A percentile compares a stretch with the other conserved stretches of the same genome.
These are phyloP conservation scores for Funneliformis mosseae DNA, from an alignment of 192 early-diverging fungal genomes.

Conservation along the genomic window DNA sequence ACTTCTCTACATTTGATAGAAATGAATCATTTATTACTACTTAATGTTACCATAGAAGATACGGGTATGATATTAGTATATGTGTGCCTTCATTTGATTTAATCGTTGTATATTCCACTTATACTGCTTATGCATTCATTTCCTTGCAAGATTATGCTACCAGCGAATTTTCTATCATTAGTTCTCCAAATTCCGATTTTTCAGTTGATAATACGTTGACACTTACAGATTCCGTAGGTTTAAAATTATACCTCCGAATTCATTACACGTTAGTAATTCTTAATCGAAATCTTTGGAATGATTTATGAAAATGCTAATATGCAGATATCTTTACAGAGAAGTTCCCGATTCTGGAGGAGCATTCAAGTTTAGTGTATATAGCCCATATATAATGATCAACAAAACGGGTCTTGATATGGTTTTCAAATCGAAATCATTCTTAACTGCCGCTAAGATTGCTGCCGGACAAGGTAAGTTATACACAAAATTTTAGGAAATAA, in stretches of 20 bases:
- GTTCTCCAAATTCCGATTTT: conserved; percentile 79
- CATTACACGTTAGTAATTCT: conserved; percentile 50
- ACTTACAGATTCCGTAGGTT: conserved; percentile 66
- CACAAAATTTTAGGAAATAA: background rate
- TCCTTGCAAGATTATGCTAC: conserved; percentile 53
- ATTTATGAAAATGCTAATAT: background rate
- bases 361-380: conserved; percentile 86
- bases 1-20: conserved; percentile 83
- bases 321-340: conserved; percentile 43
- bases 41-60: conserved; percentile 76
- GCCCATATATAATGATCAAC: conserved; percentile 93
- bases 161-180: conserved; percentile 87
- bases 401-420: conserved; percentile 80
- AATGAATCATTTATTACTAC: conserved; percentile 75
- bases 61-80: conserved; percentile 45
- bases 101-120: background rate
- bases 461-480: conserved; percentile 61
- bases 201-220: conserved; percentile 73
- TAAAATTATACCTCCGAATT: conserved; percentile 65
- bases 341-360: conserved; percentile 69
- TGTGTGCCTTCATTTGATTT: background rate
- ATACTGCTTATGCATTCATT: conserved; percentile 27
- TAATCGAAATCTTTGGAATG: background rate
- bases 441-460: conserved; percentile 71
- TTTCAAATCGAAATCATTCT: conserved; percentile 80